These are phyloP conservation scores for Jamesozyma lodderae DNA, from an alignment of 805 yeast genomes.

Conservation along the genomic window DNA sequence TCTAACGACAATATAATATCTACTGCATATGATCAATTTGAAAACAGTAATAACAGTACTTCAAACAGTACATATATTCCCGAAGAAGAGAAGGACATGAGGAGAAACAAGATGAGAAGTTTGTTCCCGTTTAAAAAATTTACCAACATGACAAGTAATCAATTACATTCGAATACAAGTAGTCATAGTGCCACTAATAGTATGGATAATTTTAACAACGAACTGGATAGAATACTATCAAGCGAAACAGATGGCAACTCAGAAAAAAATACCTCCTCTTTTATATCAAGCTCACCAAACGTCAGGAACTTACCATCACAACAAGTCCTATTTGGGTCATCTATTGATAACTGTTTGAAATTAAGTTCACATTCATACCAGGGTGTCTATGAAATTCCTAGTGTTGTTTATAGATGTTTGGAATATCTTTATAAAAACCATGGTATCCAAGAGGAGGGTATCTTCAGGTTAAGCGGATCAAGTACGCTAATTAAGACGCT, in stretches of 20 bases:
- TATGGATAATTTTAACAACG: background rate
- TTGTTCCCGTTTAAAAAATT: slow-evolving; percentile 48
- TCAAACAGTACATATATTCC: background rate
- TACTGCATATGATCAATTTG: slow-evolving; percentile 10
- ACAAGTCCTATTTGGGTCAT: slow-evolving; percentile 52
- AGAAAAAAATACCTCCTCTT: background rate
- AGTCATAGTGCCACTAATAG: background rate
- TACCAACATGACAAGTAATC: slow-evolving; percentile 5
- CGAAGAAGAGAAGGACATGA: slow-evolving; percentile 33
- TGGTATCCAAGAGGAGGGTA: slow-evolving; percentile 82
- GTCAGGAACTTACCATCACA: background rate
- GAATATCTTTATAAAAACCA: slow-evolving; percentile 54
- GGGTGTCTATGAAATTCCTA: slow-evolving; percentile 43
- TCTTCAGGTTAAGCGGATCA: slow-evolving; percentile 85
- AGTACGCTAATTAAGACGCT: slow-evolving; percentile 62
- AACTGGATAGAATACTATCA: background rate
- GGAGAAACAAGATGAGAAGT: slow-evolving; percentile 45
- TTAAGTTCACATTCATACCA: slow-evolving; percentile 39
- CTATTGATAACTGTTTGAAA: slow-evolving; percentile 42
- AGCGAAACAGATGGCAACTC: background rate
- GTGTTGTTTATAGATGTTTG: slow-evolving; percentile 67
- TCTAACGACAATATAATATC: slow-evolving; percentile 5
- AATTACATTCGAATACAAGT: slow-evolving; percentile 2
- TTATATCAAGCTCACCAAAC: background rate
- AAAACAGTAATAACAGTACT: background rate